Conservation (phyloP, 78 protist species). For the Paratrimastix pyriformis region DNA sequence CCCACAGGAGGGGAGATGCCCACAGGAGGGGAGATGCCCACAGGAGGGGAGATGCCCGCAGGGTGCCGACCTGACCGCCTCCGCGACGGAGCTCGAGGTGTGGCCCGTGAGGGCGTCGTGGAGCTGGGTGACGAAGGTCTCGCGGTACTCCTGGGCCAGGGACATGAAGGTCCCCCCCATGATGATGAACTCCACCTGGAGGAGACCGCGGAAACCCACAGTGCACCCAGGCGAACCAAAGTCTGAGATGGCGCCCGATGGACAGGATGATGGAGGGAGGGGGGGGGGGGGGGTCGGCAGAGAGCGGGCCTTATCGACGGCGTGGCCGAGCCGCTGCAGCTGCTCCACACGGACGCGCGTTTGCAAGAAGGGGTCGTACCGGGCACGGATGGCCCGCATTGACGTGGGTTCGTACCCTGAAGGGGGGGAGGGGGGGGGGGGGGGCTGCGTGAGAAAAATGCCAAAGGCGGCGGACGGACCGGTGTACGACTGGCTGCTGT, state of each 20-base stretch:
- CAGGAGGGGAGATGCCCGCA: no score
- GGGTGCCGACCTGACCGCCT: slow-evolving; percentile 49
- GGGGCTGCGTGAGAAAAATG: no score
- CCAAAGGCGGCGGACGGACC: neutral
- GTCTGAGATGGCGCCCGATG: no score
- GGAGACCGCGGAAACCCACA: neutral
- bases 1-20: no score
- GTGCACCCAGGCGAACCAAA: neutral
- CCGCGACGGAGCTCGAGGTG: slow-evolving; percentile 60
- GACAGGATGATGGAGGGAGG: no score
- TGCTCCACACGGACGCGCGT: slow-evolving; percentile 72
- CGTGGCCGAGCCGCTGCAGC: slow-evolving; percentile 76
- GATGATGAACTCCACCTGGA: slow-evolving; percentile 74
- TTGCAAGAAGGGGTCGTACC: slow-evolving; percentile 85
- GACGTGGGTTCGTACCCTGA: slow-evolving; percentile 90
- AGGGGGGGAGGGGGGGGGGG: no score
- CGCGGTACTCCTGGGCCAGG: slow-evolving; percentile 70
- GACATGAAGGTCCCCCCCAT: slow-evolving; percentile 98
- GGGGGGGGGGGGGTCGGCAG: neutral
- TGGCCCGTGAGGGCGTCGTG: slow-evolving; percentile 93
- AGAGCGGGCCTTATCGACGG: slow-evolving; percentile 52
- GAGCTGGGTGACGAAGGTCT: slow-evolving; percentile 68
- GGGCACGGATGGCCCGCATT: slow-evolving; percentile 91
- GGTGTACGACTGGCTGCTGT: slow-evolving; percentile 58
- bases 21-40: no score